phyloP scores from a whole-genome alignment of 75 land plant species.

The Adiantum capillusveneris region DNA sequence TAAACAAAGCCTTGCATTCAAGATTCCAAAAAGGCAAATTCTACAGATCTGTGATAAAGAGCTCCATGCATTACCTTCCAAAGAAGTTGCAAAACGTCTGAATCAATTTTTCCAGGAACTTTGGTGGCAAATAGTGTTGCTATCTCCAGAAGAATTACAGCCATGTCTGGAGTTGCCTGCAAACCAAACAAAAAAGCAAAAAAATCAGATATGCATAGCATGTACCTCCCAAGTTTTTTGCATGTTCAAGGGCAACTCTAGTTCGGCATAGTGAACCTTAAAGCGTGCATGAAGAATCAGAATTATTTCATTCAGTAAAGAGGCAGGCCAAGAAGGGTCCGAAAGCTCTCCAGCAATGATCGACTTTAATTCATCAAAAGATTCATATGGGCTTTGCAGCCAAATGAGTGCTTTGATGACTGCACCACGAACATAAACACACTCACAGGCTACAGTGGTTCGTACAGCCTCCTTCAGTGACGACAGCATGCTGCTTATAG shows the following conservation, averaged over 20 bases:
- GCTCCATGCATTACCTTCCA: slow-evolving; percentile 69
- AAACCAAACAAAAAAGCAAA: neutral
- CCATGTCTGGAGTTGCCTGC: slow-evolving; percentile 98
- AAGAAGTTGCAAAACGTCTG: slow-evolving; percentile 94
- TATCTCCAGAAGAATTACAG: slow-evolving; percentile 92
- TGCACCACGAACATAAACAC: slow-evolving; percentile 94
- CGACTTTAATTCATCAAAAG: slow-evolving; percentile 83
- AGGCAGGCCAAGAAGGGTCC: slow-evolving; percentile 92
- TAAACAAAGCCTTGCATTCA: too few relatives aligned
- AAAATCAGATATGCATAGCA: neutral
- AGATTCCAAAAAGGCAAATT: too few relatives aligned
- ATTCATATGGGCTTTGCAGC: slow-evolving; percentile 96
- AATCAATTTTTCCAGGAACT: slow-evolving; percentile 98
- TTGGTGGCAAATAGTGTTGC: slow-evolving; percentile 97
- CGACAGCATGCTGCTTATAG: slow-evolving; percentile 82
- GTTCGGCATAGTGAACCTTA: slow-evolving; percentile 45
- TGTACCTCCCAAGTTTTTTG: too few relatives aligned
- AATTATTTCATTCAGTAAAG: slow-evolving; percentile 83
- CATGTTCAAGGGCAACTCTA: too few relatives aligned
- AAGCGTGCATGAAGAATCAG: slow-evolving; percentile 97
- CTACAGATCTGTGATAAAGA: too few relatives aligned
- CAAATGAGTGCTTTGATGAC: slow-evolving; percentile 94
- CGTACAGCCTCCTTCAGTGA: slow-evolving; percentile 95
- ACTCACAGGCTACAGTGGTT: slow-evolving; percentile 97
- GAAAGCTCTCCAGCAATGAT: slow-evolving; percentile 92